Evolutionary conservation across 345 rosid species (phyloP).

Genomic region (Turnera subulata): DNA sequence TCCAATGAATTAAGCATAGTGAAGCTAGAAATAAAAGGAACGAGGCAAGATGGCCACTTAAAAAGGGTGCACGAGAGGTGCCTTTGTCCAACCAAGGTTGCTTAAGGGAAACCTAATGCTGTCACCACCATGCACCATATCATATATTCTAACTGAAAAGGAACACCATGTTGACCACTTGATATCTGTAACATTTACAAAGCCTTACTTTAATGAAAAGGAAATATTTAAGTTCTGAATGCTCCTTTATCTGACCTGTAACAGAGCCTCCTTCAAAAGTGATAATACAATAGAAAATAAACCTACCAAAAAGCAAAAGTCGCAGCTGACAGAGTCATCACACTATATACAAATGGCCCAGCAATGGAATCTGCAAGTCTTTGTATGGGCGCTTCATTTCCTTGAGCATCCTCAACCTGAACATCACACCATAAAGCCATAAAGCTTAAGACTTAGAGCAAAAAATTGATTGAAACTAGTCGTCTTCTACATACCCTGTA

Average conservation of each 20-base stretch:
- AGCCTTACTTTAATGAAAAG: no score
- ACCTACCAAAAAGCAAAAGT: slow-evolving; percentile 89
- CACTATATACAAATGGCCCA: slow-evolving; percentile 85
- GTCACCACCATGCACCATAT: not conserved
- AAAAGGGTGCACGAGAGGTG: not conserved
- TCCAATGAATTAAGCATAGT: not conserved
- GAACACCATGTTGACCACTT: not conserved
- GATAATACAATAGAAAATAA: slow-evolving; percentile 19
- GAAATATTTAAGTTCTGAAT: no score
- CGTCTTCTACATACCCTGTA: no score
- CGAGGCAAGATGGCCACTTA: not conserved
- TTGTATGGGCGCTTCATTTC: slow-evolving; percentile 91
- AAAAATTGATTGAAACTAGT: no score
- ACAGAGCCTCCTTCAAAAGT: no score
- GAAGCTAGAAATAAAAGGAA: not conserved
- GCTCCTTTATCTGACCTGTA: no score
- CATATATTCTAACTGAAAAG: not conserved
- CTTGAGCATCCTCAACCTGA: slow-evolving; percentile 97
- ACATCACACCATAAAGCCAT: slow-evolving; percentile 20
- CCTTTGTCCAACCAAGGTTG: not conserved
- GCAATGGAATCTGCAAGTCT: slow-evolving; percentile 94
- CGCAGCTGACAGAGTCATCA: slow-evolving; percentile 77
- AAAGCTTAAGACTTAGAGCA: no score
- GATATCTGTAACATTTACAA: not conserved
- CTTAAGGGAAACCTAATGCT: not conserved